A percentile compares a stretch with the other conserved stretches of the same genome.
phyloP scores from a whole-genome alignment of 2,329 filamentous ascomycete genomes.

The Pseudogymnoascus sp. region DNA sequence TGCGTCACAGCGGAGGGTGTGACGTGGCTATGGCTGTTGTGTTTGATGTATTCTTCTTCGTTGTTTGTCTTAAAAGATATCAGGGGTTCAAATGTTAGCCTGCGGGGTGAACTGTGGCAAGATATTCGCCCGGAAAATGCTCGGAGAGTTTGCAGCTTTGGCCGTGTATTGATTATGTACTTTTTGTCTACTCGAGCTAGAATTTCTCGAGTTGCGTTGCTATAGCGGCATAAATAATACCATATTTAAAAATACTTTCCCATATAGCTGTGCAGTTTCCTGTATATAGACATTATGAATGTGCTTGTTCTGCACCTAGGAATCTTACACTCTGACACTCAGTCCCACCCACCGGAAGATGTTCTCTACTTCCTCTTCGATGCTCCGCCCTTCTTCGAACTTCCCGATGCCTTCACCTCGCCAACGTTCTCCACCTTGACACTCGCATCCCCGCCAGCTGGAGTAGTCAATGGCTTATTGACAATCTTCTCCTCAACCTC shows the following conservation, averaged over 20 bases:
- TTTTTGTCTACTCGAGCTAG: not conserved
- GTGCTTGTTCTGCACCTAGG: not conserved
- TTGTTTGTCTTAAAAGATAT: constrained; percentile 3
- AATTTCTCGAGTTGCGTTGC: not conserved
- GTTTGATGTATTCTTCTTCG: constrained; percentile 1
- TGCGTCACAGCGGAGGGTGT: not conserved
- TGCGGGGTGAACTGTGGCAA: not conserved
- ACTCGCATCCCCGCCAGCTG: constrained; percentile 17
- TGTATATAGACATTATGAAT: not conserved
- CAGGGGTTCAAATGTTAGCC: not conserved
- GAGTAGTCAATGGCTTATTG: constrained; percentile 28
- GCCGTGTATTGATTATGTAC: constrained; percentile 2
- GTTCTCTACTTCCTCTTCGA: constrained; percentile 39
- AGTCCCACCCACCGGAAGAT: constrained; percentile 15
- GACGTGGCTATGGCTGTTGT: not conserved
- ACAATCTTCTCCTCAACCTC: constrained; percentile 45
- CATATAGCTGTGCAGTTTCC: not conserved
- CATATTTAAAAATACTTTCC: constrained; percentile 2
- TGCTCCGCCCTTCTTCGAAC: constrained; percentile 38
- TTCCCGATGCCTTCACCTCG: constrained; percentile 39
- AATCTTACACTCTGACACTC: not conserved
- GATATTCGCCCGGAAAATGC: not conserved
- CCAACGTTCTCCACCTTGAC: constrained; percentile 16
- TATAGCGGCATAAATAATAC: not conserved
- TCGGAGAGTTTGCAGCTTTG: not conserved